Base-by-base conservation (phyloP, 345 rosid species). In the Hibiscus tridactylites region DNA sequence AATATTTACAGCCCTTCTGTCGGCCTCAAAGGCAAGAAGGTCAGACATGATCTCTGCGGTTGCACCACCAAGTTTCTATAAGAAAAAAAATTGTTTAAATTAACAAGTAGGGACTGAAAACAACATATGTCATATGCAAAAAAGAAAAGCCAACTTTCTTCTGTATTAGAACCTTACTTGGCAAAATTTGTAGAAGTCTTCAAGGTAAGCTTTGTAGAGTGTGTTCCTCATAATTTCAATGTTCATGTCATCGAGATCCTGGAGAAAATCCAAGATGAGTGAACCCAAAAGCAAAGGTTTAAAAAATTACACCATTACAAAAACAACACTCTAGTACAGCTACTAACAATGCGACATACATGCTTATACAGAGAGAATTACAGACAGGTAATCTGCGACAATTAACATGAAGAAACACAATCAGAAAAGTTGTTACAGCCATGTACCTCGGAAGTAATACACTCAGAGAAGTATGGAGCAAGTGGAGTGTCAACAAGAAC, bases 231-330 rank as follows among this genome's bases (percentile, higher is more conserved):
- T 92, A 61, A 92, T 92, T 82, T 92, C 97, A 53, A 92, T 92
- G 81, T 92, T 92, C 97, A 92, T 92, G 83, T 92, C 99, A 89
- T 95, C 99, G 76, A 95, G 80, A 79, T 95, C 99, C 99, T 95
- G 76, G 19, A 68, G 37, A 71, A 13, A 16, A 72, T 60, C 3
- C 60, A 9, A 73, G 21, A 53, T 52, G 49, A 44, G 52, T 68
- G 16, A 58, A 19, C 19, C 28, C 31, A 62, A 63, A 73, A 61
- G 56, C 17, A 33, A 68, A 69, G 31, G 53, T 0, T 26, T 28
- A 44, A 33, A 68, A 73, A 29, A 28, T 17, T 9, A 37, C 28
- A 68, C 44, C 35, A 39, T 15, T 57, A 39, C 37, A 57, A 16
- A 42, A 13, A 56, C 11, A 54, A 47, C 9, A 66, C 39, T 26